Conservation (phyloP, 352 stramenopile species). For the Paralagenidium karlingii region DNA sequence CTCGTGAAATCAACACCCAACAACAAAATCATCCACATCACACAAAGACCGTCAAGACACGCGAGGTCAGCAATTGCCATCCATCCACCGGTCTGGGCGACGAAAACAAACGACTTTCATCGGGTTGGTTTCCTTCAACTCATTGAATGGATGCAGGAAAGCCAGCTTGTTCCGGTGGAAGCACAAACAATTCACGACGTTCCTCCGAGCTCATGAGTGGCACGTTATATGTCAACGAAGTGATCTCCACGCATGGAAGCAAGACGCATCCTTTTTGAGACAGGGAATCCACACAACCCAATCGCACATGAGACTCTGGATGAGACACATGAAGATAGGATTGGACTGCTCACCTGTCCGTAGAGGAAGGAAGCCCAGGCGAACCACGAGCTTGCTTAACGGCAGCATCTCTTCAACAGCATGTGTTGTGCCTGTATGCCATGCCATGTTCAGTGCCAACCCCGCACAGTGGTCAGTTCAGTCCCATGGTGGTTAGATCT, state of each 20-base stretch:
- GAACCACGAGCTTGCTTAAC: constrained; percentile 24
- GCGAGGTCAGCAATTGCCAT: not conserved
- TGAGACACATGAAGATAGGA: constrained; percentile 5
- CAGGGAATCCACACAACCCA: not conserved
- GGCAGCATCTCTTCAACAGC: constrained; percentile 61
- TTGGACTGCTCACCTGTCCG: not conserved
- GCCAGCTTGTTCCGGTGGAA: constrained; percentile 17
- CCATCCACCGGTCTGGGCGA: no score
- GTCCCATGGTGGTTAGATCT: no score
- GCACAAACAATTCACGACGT: constrained; percentile 59
- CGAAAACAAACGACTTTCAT: no score
- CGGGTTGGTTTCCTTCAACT: no score
- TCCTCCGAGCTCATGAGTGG: constrained; percentile 56
- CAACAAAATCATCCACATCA: constrained; percentile 1
- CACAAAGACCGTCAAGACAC: not conserved
- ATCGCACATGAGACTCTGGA: no score
- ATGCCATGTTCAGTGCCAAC: no score
- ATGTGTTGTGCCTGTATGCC: constrained; percentile 41
- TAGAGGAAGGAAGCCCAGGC: not conserved
- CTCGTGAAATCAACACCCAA: not conserved
- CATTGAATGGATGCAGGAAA: no score
- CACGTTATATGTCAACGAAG: constrained; percentile 48
- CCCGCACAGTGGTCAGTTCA: no score
- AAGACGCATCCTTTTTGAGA: constrained; percentile 35
- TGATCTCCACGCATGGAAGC: constrained; percentile 62